A percentile compares a stretch with the other conserved stretches of the same genome.
Conservation (phyloP, 306 rosid genomes). For the Cicer chorassanicum region DNA sequence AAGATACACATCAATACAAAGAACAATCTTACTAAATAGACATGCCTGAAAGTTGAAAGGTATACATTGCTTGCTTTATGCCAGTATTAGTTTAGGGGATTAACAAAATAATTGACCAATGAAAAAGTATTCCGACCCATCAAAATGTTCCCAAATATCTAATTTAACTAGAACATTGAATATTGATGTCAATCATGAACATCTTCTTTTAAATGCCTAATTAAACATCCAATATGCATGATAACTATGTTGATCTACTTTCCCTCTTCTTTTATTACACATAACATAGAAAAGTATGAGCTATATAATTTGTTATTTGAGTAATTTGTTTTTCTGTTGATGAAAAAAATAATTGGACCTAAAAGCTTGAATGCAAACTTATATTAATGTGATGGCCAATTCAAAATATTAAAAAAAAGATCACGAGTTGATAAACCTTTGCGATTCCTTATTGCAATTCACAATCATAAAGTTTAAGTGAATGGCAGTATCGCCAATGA, state of each 20-base stretch:
- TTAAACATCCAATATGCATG: constrained; percentile 4
- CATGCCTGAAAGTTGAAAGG: constrained; percentile 44
- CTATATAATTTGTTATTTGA: not conserved
- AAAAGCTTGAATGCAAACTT: not conserved
- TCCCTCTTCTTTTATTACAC: constrained; percentile 8
- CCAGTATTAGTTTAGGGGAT: not conserved
- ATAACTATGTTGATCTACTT: not conserved
- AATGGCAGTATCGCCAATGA: not conserved
- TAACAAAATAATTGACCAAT: not conserved
- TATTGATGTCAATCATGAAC: constrained; percentile 16
- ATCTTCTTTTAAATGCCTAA: constrained; percentile 28
- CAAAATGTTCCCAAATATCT: not conserved
- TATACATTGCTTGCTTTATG: constrained; percentile 3
- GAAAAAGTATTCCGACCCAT: not conserved
- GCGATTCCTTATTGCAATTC: not conserved
- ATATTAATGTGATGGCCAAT: too few relatives aligned
- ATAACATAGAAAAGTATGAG: not conserved
- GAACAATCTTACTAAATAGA: constrained; percentile 38
- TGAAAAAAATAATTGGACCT: not conserved
- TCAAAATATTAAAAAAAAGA: too few relatives aligned
- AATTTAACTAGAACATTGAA: not conserved
- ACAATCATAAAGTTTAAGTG: constrained; percentile 7
- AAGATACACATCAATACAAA: constrained; percentile 43
- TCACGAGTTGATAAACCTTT: not conserved
- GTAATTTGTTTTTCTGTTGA: constrained; percentile 12